These are phyloP conservation scores for Hypoxylon lenormandii DNA, from an alignment of 495 filamentous ascomycete genomes.

Conservation along the genomic window DNA sequence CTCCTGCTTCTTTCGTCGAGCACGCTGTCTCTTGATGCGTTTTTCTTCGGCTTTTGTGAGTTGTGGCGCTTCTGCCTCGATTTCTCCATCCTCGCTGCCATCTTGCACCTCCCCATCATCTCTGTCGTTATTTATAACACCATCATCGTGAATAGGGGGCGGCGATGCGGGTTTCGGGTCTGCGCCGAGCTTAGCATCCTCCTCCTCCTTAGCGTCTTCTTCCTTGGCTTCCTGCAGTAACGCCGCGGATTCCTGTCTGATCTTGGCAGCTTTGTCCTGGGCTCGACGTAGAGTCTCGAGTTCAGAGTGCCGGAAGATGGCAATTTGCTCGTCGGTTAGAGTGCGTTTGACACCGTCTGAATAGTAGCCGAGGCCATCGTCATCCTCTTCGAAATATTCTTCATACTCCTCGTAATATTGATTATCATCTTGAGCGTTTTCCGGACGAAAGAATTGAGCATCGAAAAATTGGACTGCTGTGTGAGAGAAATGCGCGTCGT, in stretches of 20 bases:
- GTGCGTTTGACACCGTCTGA: slow-evolving; percentile 89
- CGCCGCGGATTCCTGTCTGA: slow-evolving; percentile 18
- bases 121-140: slow-evolving; percentile 45
- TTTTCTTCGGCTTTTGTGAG: slow-evolving; percentile 49
- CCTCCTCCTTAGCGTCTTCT: slow-evolving; percentile 1
- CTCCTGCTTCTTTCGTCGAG: slow-evolving; percentile 51
- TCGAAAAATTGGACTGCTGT: slow-evolving; percentile 61
- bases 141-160: slow-evolving; percentile 17
- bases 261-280: slow-evolving; percentile 45
- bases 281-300: slow-evolving; percentile 75
- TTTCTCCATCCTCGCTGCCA: slow-evolving; percentile 51
- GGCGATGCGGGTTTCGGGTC: slow-evolving; percentile 11
- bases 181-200: neutral
- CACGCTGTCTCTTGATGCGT: slow-evolving; percentile 40
- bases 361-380: slow-evolving; percentile 88
- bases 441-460: slow-evolving; percentile 58
- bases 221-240: slow-evolving; percentile 27
- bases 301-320: slow-evolving; percentile 90
- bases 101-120: slow-evolving; percentile 36
- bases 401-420: slow-evolving; percentile 51
- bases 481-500: slow-evolving; percentile 71
- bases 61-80: slow-evolving; percentile 45
- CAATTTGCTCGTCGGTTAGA: slow-evolving; percentile 90
- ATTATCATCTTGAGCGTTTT: slow-evolving; percentile 32
- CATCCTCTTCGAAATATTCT: slow-evolving; percentile 61